Percentiles rank a stretch among this genome's conserved stretches.
Evolutionary conservation across 768 basidiomycete genomes (phyloP).

Genomic region (Amanita rimosa): DNA sequence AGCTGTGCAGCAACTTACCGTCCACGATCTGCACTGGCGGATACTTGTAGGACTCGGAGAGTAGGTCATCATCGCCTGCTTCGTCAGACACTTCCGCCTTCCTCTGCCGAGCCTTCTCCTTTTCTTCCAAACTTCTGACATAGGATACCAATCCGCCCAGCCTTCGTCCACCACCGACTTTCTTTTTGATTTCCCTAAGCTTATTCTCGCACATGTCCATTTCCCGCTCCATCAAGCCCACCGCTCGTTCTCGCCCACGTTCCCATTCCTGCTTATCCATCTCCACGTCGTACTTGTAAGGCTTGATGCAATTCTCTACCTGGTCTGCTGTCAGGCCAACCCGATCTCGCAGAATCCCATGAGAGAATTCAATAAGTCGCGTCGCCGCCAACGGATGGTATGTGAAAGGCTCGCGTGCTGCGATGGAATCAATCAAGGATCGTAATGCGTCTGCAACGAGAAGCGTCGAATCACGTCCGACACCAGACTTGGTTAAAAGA

Average conservation of each 20-base stretch:
- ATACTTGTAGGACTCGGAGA: slow-evolving; percentile 75
- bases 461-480: slow-evolving; percentile 88
- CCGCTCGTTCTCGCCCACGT: slow-evolving; percentile 59
- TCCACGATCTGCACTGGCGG: slow-evolving; percentile 87
- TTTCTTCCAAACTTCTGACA: slow-evolving; percentile 74
- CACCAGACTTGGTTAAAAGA: slow-evolving; percentile 89
- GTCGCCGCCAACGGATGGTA: slow-evolving; percentile 85
- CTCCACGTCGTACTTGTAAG: slow-evolving; percentile 97
- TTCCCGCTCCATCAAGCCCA: slow-evolving; percentile 80
- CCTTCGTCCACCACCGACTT: slow-evolving; percentile 80
- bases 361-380: slow-evolving; percentile 84
- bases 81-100: slow-evolving; percentile 28
- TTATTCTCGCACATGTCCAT: slow-evolving; percentile 75
- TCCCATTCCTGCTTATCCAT: slow-evolving; percentile 93
- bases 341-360: slow-evolving; percentile 86
- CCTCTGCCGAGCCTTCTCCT: slow-evolving; percentile 33
- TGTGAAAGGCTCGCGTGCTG: slow-evolving; percentile 81
- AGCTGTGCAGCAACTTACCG: slow-evolving; percentile 47
- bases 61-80: slow-evolving; percentile 30
- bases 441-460: slow-evolving; percentile 93
- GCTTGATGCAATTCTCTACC: slow-evolving; percentile 99
- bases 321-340: slow-evolving; percentile 95
- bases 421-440: slow-evolving; percentile 82
- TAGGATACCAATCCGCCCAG: slow-evolving; percentile 68
- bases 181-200: slow-evolving; percentile 75